A percentile compares a stretch with the other conserved stretches of the same genome.
Conservation (phyloP, 2,329 filamentous ascomycete species). For the Ceratocystiopsis brevicomis region DNA sequence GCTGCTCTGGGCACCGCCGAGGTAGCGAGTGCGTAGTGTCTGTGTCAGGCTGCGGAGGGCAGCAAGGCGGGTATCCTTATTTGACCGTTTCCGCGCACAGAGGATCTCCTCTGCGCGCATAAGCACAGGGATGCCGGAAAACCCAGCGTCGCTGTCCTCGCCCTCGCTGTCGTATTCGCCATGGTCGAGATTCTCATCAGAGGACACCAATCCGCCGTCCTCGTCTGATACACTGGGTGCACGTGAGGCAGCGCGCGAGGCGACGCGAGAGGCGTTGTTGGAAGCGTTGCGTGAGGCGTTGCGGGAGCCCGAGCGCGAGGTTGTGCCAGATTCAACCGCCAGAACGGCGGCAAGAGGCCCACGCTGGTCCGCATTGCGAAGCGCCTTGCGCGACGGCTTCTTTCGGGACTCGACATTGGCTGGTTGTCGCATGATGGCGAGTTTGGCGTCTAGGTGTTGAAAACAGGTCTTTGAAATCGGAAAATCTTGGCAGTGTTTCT, state of each 20-base stretch:
- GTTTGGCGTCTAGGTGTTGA: too few relatives aligned
- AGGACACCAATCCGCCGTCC: conserved; percentile 17
- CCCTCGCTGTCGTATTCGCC: conserved; percentile 13
- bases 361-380: too few relatives aligned
- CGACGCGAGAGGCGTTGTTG: conserved; percentile 33
- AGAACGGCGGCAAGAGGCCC: too few relatives aligned
- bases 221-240: conserved; percentile 41
- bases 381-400: conserved; percentile 51
- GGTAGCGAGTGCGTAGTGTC: conserved; percentile 49
- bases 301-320: conserved; percentile 17
- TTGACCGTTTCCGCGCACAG: conserved; percentile 50
- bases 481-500: too few relatives aligned
- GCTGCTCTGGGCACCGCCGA: conserved; percentile 34
- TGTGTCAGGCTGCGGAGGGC: conserved; percentile 42
- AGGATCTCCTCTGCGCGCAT: too few relatives aligned
- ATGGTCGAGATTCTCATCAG: neutral
- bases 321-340: too few relatives aligned
- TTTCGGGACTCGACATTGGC: conserved; percentile 50
- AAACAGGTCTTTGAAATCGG: too few relatives aligned
- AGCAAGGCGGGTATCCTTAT: conserved; percentile 48
- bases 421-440: conserved; percentile 13
- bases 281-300: conserved; percentile 40
- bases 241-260: conserved; percentile 29
- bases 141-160: conserved; percentile 25
- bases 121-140: too few relatives aligned